Evolutionary conservation across 257 asterid genomes (phyloP), one percentile per base, ranked within the genome.

Genomic region (Solanum megistacrolobum): DNA sequence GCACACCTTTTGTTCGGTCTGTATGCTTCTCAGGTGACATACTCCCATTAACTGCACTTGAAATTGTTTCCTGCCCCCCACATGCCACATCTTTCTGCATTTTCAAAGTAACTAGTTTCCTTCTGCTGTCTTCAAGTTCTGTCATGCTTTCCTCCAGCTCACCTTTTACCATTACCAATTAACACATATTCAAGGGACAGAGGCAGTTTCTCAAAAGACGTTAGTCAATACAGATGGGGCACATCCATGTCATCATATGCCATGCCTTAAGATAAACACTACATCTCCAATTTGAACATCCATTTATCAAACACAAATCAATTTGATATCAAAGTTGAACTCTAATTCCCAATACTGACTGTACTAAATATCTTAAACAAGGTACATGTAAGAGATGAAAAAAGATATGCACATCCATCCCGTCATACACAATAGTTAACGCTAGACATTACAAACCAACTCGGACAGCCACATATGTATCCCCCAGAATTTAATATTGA

Each of bases 121-220:
- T 95, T 92, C 98, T 94, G 91, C 96, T 96, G 91, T 96, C 98
- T 92, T 97, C 99, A 86, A 96, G 96, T 91, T 94, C 99, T 23
- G 93, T 91, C 96, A 96, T 91, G 93, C 92, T 94, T 88, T 97
- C 99, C 89, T 96, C 99, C 91, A 97, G 89, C 88, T 96, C 99
- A 82, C 98, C 99, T 97, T 84, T 88, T 88, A 91, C 86, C 52
- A 66, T 27, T 27, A 46, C 41, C 41, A 81, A 81, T 41, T 13
- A 31, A 81, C 41, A 48, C 41, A 46, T 79, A 46, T 81, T 81
- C 85, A 81, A 81, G 41, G 68, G 66, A 81, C 85, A 46, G 85
- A 29, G 62, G 85, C 68, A 81, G 41, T 46, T 81, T 39, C 68
- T 46, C 39, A 81, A 14, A 79, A 79, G 9, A 79, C 60, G 4